These are phyloP conservation scores for Backusella parvicylindrica DNA, from an alignment of 192 early-diverging fungal species.

Conservation along the genomic window DNA sequence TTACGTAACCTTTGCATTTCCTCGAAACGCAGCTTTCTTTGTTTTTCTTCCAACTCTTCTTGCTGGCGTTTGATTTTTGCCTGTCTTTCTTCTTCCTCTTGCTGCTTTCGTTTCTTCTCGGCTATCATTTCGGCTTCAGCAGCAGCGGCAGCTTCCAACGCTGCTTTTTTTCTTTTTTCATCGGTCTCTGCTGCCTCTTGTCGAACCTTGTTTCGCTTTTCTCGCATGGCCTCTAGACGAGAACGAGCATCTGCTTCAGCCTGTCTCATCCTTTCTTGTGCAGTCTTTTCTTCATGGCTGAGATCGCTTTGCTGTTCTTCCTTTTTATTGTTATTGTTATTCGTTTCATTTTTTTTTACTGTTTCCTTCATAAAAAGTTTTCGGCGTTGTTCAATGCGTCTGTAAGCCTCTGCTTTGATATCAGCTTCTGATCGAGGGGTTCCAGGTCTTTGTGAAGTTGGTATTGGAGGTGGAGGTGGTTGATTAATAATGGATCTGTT, in stretches of 20 bases:
- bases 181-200: slow-evolving; percentile 39
- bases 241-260: slow-evolving; percentile 39
- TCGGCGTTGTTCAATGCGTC: slow-evolving; percentile 42
- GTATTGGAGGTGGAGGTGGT: slow-evolving; percentile 23
- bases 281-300: slow-evolving; percentile 27
- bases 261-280: slow-evolving; percentile 43
- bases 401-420: slow-evolving; percentile 51
- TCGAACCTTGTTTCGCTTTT: slow-evolving; percentile 18
- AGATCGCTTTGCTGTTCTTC: neutral
- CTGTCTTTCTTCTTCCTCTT: slow-evolving; percentile 23
- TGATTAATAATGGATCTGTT: neutral
- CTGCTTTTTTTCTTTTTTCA: slow-evolving; percentile 22
- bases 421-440: slow-evolving; percentile 43
- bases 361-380: slow-evolving; percentile 5
- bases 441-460: slow-evolving; percentile 21
- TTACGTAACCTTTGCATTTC: slow-evolving; percentile 13
- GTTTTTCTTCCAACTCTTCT: slow-evolving; percentile 18
- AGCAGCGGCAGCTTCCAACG: slow-evolving; percentile 13
- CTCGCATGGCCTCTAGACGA: slow-evolving; percentile 27
- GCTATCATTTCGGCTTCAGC: slow-evolving; percentile 30
- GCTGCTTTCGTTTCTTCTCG: slow-evolving; percentile 37
- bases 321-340: neutral
- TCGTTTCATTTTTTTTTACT: neutral
- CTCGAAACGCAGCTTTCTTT: neutral
- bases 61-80: slow-evolving; percentile 12